A percentile compares a stretch with the other conserved stretches of the same genome.
Conservation (phyloP, 2,329 filamentous ascomycete genomes). For the Teratosphaeriaceae sp. region DNA sequence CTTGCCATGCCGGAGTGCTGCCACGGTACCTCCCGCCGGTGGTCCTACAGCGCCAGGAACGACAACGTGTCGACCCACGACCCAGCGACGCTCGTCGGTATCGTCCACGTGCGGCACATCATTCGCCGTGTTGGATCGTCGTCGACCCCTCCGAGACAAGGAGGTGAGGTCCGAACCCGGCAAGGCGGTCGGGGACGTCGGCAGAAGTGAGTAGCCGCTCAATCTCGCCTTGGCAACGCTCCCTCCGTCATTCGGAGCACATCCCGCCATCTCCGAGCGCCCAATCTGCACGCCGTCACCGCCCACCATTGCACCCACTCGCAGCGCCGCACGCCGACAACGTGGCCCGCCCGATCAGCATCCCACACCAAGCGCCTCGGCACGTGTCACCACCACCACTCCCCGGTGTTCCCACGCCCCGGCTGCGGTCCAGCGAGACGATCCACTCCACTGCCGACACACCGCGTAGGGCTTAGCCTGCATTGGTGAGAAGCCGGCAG, state of each 20-base stretch:
- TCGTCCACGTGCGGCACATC: neutral
- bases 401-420: neutral
- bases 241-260: neutral
- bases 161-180: neutral
- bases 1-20: too few relatives aligned
- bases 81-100: neutral
- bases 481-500: neutral
- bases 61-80: neutral
- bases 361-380: neutral
- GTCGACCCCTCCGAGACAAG: neutral
- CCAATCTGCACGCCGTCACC: neutral
- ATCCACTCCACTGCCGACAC: conserved; percentile 1
- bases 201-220: neutral
- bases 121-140: neutral
- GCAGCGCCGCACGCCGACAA: neutral
- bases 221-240: neutral
- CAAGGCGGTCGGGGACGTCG: neutral
- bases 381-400: neutral
- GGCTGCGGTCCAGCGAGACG: conserved; percentile 2
- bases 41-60: neutral
- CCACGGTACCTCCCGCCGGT: neutral
- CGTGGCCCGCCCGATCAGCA: neutral
- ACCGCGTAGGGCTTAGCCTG: neutral
- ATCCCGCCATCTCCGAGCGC: neutral
- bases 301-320: neutral